Evolutionary conservation across 768 basidiomycete genomes (phyloP), one percentile per base, ranked within the genome.

Genomic region (Podaxis sp.): DNA sequence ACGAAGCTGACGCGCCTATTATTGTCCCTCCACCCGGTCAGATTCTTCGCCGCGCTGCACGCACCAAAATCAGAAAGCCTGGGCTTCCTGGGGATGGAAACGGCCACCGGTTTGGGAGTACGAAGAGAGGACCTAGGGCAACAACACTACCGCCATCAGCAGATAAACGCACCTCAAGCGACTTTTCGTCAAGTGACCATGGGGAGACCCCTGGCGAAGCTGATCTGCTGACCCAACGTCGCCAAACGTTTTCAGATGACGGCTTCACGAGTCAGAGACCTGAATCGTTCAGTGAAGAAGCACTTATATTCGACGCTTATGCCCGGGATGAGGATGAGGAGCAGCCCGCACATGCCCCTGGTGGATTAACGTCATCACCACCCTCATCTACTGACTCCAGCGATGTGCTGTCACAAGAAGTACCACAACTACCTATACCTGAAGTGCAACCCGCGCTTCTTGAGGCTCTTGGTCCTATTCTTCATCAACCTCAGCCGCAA

Each of bases 31-130:
- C 87, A 25, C 93, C 93, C 1, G 91, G 91, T 5, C 90, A 88
- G 71, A 93, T 95, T 66, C 81, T 99, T 11, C 90, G 94, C 21
- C 89, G 97, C 38, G 85, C 94, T 9, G 94, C 94, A 3, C 86
- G 96, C 13, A 99, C 97, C 0, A 95, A 94, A 77, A 97, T 98
- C 66, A 89, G 96, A 37, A 99, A 98, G 76, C 79, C 87, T 13
- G 83, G 85, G 4, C 71, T 89, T 5, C 80, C 83, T 13, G 90
- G 86, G 23, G 92, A 91, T 72, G 90, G 89, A 10, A 86, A 83
- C 36, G 91, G 91, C 1, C 92, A 92, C 79, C 88, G 93, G 10
- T 95, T 95, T 73, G 81, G 82, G 37, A 73, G 83, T 25, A 74
- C 77, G 14, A 74, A 80, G 57, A 69, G 80, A 50, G 74, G 74